Conservation (phyloP, 2,329 filamentous ascomycete genomes). For the Hirsutella rhossiliensis region DNA sequence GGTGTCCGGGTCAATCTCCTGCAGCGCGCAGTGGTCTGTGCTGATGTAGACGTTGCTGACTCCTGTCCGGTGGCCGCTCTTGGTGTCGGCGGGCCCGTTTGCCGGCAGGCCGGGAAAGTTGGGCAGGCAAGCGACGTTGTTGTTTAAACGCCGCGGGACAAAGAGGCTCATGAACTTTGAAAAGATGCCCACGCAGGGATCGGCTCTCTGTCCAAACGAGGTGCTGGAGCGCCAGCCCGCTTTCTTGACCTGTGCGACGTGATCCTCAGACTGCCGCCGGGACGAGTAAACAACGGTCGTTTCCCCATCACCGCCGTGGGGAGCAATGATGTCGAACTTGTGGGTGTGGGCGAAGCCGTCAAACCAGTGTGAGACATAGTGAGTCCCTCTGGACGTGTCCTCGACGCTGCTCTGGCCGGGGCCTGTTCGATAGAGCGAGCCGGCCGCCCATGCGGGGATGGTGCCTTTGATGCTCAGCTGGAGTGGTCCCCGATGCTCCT, state of each 20-base stretch:
- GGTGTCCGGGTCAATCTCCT: slow-evolving; percentile 55
- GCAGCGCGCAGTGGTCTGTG: slow-evolving; percentile 41
- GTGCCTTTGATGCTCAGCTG: slow-evolving; percentile 49
- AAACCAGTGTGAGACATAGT: slow-evolving; percentile 65
- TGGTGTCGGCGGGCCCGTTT: not conserved
- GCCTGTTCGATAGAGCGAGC: slow-evolving; percentile 62
- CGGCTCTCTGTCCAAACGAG: slow-evolving; percentile 58
- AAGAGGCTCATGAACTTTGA: slow-evolving; percentile 58
- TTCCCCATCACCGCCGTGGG: slow-evolving; percentile 15
- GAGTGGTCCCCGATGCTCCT: slow-evolving; percentile 53
- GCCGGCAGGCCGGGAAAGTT: slow-evolving; percentile 47
- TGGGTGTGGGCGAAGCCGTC: slow-evolving; percentile 64
- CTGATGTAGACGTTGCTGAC: slow-evolving; percentile 7
- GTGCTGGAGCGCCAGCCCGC: slow-evolving; percentile 44
- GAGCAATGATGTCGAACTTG: slow-evolving; percentile 53
- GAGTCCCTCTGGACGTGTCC: slow-evolving; percentile 44
- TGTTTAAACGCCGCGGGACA: slow-evolving; percentile 28
- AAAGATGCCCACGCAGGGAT: slow-evolving; percentile 65
- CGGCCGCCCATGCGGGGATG: slow-evolving; percentile 61
- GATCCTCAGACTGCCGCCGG: slow-evolving; percentile 50
- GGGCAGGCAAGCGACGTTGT: slow-evolving; percentile 53
- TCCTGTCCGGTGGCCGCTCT: slow-evolving; percentile 21
- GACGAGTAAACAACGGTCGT: slow-evolving; percentile 56
- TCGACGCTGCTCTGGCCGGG: slow-evolving; percentile 54
- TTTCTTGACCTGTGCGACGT: slow-evolving; percentile 47